Percentiles rank a stretch among this genome's conserved stretches.
phyloP scores from a whole-genome alignment of 768 basidiomycete genomes.

The Russula ochroleuca region DNA sequence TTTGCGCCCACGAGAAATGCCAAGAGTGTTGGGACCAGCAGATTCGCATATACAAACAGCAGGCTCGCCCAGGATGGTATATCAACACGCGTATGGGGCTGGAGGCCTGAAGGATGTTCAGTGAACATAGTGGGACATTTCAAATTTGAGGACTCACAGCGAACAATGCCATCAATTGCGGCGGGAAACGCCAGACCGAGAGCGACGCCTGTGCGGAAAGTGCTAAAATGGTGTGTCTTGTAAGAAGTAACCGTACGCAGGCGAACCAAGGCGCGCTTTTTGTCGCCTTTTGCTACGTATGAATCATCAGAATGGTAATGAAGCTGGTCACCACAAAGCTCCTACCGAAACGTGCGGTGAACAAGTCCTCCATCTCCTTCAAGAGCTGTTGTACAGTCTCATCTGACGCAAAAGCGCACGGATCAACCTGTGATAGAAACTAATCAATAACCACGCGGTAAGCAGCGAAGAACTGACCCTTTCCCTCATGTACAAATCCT shows the following conservation, averaged over 20 bases:
- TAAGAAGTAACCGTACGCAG: conserved; percentile 51
- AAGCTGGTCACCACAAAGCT: conserved; percentile 8
- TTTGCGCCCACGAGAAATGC: conserved; percentile 79
- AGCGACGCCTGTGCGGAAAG: conserved; percentile 68
- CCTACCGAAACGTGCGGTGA: conserved; percentile 72
- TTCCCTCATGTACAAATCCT: conserved; percentile 76
- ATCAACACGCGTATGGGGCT: conserved; percentile 44
- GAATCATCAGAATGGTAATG: neutral
- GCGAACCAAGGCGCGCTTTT: conserved; percentile 65
- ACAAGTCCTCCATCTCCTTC: conserved; percentile 70
- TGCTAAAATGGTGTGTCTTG: conserved; percentile 64
- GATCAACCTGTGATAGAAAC: conserved; percentile 50
- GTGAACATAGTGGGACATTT: neutral
- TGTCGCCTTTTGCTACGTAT: conserved; percentile 56
- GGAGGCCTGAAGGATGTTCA: conserved; percentile 44
- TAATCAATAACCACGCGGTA: neutral
- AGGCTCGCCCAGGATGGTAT: conserved; percentile 72
- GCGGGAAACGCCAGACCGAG: conserved; percentile 73
- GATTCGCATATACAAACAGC: conserved; percentile 70
- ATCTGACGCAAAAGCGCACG: conserved; percentile 62
- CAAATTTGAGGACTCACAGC: conserved; percentile 48
- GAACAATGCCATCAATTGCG: conserved; percentile 55
- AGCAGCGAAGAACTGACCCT: conserved; percentile 43
- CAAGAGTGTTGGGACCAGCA: conserved; percentile 73
- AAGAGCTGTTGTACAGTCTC: conserved; percentile 60